These are phyloP conservation scores for Podosphaera aphanis DNA, from an alignment of 2,329 filamentous ascomycete species.

Conservation along the genomic window DNA sequence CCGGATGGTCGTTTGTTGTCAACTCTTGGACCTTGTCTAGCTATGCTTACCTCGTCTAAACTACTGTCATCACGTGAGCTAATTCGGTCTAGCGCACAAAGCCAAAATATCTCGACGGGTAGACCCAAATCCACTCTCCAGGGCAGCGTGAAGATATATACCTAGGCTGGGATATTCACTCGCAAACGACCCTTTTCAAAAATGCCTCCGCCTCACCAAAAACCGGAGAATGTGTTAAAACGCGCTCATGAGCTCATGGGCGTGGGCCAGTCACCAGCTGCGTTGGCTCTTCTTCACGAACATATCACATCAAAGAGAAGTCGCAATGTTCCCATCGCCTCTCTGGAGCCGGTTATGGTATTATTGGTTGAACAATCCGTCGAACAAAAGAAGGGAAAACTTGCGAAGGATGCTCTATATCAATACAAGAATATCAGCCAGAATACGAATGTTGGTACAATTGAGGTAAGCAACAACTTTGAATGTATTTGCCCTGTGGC, in stretches of 20 bases:
- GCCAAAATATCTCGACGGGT: neutral
- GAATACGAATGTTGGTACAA: constrained; percentile 94
- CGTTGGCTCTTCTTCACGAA: constrained; percentile 87
- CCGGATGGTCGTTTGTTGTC: neutral
- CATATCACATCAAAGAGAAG: constrained; percentile 97
- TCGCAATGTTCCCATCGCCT: constrained; percentile 87
- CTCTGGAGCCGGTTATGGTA: constrained; percentile 94
- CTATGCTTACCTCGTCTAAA: neutral
- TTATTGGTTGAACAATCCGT: constrained; percentile 92
- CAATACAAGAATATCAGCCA: constrained; percentile 99
- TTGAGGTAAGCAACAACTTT: constrained; percentile 40
- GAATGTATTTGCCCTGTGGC: neutral
- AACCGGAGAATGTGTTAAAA: constrained; percentile 98
- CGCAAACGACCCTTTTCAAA: constrained; percentile 9
- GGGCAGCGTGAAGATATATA: neutral
- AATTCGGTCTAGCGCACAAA: neutral
- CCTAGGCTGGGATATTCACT: neutral
- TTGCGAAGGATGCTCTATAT: constrained; percentile 94
- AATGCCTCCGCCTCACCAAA: constrained; percentile 72
- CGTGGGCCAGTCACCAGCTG: constrained; percentile 78
- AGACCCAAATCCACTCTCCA: neutral
- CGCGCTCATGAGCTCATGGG: constrained; percentile 96
- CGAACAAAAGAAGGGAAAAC: constrained; percentile 91
- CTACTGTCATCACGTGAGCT: neutral
- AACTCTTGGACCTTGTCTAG: neutral